Evolutionary conservation across 1,284 basidiomycete species (phyloP).

Genomic region (Rhodotorula sp.): DNA sequence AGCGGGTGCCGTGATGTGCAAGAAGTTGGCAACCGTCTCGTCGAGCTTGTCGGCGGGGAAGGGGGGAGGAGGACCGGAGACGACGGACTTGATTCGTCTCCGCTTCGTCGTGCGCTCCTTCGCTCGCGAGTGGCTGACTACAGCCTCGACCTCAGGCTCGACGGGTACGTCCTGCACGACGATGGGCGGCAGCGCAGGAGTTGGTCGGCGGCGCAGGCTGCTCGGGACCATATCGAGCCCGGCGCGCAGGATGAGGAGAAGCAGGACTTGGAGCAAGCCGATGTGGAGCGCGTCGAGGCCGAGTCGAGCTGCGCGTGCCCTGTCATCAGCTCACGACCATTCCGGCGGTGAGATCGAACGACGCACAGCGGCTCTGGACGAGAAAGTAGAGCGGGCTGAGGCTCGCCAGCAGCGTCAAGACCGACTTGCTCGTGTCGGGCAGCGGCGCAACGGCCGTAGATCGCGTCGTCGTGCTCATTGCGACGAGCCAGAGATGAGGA

Average conservation of each 20-base stretch:
- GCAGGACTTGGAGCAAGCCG: conserved; percentile 35
- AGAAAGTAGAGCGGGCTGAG: conserved; percentile 21
- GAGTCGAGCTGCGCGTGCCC: conserved; percentile 15
- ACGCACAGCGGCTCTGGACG: conserved; percentile 10
- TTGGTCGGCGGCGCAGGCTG: neutral
- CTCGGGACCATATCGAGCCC: conserved; percentile 19
- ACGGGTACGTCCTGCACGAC: neutral
- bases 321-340: neutral
- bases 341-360: neutral
- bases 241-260: conserved; percentile 31
- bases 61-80: conserved; percentile 6
- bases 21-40: conserved; percentile 34
- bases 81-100: neutral
- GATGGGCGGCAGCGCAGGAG: neutral
- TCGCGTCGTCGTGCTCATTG: neutral
- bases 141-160: neutral
- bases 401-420: conserved; percentile 22
- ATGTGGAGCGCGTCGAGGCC: conserved; percentile 40
- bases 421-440: conserved; percentile 11
- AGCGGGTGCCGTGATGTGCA: conserved; percentile 27
- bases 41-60: conserved; percentile 29
- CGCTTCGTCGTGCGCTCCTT: neutral
- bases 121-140: neutral
- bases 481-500: neutral
- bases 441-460: conserved; percentile 9